Evolutionary conservation across 2,329 filamentous ascomycete species (phyloP), one percentile per base, ranked within the genome.

Genomic region (Pseudopithomyces maydicus): DNA sequence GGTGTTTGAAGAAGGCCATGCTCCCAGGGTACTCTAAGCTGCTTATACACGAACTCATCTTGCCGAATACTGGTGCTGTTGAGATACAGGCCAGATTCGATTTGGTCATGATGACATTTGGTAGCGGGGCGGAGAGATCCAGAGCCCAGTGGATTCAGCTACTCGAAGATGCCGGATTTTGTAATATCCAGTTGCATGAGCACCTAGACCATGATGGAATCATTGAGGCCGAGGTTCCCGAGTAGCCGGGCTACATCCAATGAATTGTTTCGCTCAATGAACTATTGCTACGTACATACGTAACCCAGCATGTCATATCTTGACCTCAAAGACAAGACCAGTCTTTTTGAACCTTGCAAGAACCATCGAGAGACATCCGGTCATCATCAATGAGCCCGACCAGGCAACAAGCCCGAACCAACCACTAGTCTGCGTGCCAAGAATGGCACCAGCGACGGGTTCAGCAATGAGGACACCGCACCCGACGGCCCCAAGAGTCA

Each of bases 401-500:
- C 35, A 38, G n/a, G 5, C 12, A 38, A 38, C 35, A 14, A n/a
- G n/a, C n/a, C n/a, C 12, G 35, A 38, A 5, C n/a, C 35, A 38
- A 3, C 35, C 35, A 38, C n/a, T 11, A 11, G 3, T n/a, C 12
- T n/a, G 12, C 1, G 94, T 10, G 15, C 20, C 45, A 14, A 48
- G 10, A 33, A 48, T 33, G 5, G 45, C 45, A 5, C 45, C 45
- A 48, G 45, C 45, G 29, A 32, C 32, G 11, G 45, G 26, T 19
- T 48, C 45, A 15, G 45, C 45, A 46, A 46, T 8, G 11, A 46
- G 22, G 7, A 46, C 43, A 46, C 43, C 43, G 19, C 43, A 46
- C 3, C 43, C 43, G 3, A 46, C 43, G 7, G 19, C 15, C 11
- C 43, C 43, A 20, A 46, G 43, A 2, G 43, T 46, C 43, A 46